Conservation (phyloP, 78 protist species). For the Dictyostelium intermedium region DNA sequence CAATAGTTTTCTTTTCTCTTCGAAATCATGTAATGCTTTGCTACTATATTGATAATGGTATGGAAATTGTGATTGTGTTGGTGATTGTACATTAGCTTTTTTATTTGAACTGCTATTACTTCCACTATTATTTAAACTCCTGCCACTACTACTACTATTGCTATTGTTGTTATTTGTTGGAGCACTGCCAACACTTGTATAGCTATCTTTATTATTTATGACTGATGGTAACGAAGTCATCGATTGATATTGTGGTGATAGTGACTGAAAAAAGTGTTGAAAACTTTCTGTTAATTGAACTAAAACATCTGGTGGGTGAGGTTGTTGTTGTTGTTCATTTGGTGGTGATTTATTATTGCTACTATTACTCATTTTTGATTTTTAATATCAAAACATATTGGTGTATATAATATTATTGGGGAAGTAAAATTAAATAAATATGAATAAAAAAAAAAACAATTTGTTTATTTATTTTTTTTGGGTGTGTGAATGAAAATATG, state of each 20-base stretch:
- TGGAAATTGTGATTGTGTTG: constrained; percentile 36
- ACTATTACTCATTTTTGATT: neutral
- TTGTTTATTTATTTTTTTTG: neutral
- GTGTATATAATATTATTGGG: neutral
- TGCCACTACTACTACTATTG: neutral
- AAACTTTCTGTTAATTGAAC: constrained; percentile 1
- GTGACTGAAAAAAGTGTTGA: neutral
- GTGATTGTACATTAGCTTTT: neutral
- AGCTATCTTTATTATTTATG: neutral
- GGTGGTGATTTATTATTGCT: neutral
- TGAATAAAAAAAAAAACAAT: neutral
- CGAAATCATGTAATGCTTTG: constrained; percentile 48
- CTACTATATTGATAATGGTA: constrained; percentile 35
- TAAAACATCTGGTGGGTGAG: neutral
- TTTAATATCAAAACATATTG: neutral
- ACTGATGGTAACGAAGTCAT: neutral
- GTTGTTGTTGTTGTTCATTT: neutral
- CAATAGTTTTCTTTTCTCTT: constrained; percentile 25
- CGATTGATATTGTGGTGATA: constrained; percentile 2
- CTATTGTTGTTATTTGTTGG: neutral
- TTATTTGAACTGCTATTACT: neutral
- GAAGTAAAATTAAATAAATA: neutral
- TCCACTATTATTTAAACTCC: neutral
- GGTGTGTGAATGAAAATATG: neutral
- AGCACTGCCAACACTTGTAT: constrained; percentile 1